phyloP scores from a whole-genome alignment of 495 filamentous ascomycete species.

The Podospora sp. region DNA sequence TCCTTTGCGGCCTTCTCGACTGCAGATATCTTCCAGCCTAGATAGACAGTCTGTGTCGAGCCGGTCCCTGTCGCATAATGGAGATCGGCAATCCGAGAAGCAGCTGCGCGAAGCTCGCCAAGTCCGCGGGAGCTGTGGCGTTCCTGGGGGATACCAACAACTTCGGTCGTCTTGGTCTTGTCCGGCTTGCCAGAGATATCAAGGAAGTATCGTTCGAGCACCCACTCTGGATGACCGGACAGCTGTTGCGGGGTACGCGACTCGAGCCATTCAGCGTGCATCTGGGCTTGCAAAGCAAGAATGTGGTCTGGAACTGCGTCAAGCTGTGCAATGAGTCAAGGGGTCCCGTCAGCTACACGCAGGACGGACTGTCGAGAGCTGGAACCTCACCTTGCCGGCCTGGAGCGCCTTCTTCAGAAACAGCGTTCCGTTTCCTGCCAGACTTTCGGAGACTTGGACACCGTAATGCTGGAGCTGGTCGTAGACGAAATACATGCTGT shows the following conservation, averaged over 20 bases:
- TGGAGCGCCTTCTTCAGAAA: constrained; percentile 9
- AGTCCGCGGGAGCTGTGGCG: too few relatives aligned
- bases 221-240: background rate
- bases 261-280: constrained; percentile 16
- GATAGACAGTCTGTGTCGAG: background rate
- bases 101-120: background rate
- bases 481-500: background rate
- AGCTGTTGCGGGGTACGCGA: background rate
- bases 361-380: too few relatives aligned
- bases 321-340: background rate
- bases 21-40: background rate
- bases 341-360: too few relatives aligned
- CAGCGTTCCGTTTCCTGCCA: constrained; percentile 1
- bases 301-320: constrained; percentile 5
- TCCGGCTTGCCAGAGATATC: background rate
- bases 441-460: background rate
- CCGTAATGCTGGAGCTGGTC: constrained; percentile 10
- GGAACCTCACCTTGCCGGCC: constrained; percentile 6
- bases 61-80: background rate
- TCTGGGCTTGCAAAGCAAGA: background rate
- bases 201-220: constrained; percentile 12
- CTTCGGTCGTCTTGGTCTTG: background rate
- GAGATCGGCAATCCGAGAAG: background rate
- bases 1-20: constrained; percentile 6
- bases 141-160: too few relatives aligned